A percentile compares a stretch with the other conserved stretches of the same genome.
Evolutionary conservation across 306 rosid species (phyloP).

Genomic region (Prunus persica): Prunus_persica_NCBIv2 NC_034010.1:1237501-1238000

Average conservation of each 20-base stretch:
- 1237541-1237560: conserved; percentile 22
- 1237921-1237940: conserved; percentile 3
- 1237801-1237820: not conserved
- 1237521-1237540: not conserved
- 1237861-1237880: not conserved
- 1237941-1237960: conserved; percentile 20
- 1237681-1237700: not conserved
- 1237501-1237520: not conserved
- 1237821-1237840: not conserved
- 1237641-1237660: conserved; percentile 16
- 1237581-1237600: not conserved
- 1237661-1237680: not conserved
- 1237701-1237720: not conserved
- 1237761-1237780: conserved; percentile 7
- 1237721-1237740: not conserved
- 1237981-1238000: conserved; percentile 9
- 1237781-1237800: not conserved
- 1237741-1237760: not conserved
- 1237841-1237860: not conserved
- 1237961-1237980: conserved; percentile 16
- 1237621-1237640: conserved; percentile 28
- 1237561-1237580: conserved; percentile 10
- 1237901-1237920: not conserved
- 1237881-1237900: not conserved
- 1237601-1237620: conserved; percentile 35